Conservation (phyloP, 169 alveolate genomes). For the Amoebophrya sp. region DNA sequence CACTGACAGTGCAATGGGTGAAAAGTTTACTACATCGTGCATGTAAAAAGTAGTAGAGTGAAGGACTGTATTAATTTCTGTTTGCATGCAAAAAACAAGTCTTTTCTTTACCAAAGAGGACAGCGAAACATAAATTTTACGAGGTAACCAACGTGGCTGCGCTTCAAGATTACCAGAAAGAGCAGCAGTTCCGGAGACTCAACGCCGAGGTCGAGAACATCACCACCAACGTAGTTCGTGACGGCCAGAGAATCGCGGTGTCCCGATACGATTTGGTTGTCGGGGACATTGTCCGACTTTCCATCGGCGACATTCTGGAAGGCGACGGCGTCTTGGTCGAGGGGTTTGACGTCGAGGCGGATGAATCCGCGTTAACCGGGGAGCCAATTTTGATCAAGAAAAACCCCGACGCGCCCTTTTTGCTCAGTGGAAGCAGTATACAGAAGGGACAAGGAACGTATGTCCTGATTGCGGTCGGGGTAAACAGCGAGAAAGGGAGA, state of each 20-base stretch:
- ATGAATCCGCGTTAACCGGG: conserved; percentile 83
- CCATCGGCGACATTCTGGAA: background rate
- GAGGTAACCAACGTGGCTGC: conserved; percentile 4
- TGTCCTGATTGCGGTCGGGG: conserved; percentile 30
- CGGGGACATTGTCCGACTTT: conserved; percentile 63
- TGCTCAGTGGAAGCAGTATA: background rate
- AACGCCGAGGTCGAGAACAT: background rate
- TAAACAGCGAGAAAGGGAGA: conserved; percentile 21
- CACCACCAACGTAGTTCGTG: conserved; percentile 48
- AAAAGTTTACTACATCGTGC: no score
- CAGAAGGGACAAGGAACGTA: conserved; percentile 30
- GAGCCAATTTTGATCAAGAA: conserved; percentile 67
- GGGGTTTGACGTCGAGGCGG: conserved; percentile 64
- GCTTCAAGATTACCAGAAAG: conserved; percentile 3
- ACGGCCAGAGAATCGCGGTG: conserved; percentile 49
- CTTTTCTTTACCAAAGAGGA: no score
- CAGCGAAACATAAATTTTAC: no score
- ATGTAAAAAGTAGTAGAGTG: no score
- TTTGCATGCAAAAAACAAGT: no score
- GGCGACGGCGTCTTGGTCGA: conserved; percentile 69
- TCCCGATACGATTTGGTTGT: conserved; percentile 62
- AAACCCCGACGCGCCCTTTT: conserved; percentile 13
- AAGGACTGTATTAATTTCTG: no score
- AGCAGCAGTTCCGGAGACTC: background rate
- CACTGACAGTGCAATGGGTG: no score